phyloP scores from a whole-genome alignment of 805 yeast genomes.

The Metschnikowia orientalis region DNA sequence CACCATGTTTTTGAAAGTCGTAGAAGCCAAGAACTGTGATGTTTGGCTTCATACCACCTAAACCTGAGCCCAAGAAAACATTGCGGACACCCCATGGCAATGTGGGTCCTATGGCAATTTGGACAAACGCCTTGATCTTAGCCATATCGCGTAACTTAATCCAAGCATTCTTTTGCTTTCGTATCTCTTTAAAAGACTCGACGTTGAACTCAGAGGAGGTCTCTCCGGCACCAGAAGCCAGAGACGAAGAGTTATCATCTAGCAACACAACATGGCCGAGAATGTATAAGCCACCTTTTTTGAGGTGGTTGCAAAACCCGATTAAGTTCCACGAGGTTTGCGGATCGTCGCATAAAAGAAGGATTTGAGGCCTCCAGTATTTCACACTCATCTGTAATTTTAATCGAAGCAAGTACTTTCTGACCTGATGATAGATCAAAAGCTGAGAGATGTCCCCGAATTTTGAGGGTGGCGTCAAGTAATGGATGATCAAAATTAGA shows the following conservation, averaged over 20 bases:
- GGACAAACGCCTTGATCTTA: constrained; percentile 88
- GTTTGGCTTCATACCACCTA: constrained; percentile 98
- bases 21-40: constrained; percentile 89
- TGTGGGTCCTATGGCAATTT: constrained; percentile 80
- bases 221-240: constrained; percentile 1
- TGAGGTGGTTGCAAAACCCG: constrained; percentile 87
- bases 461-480: constrained; percentile 87
- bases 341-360: constrained; percentile 86
- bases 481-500: constrained; percentile 77
- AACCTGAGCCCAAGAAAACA: constrained; percentile 85
- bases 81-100: constrained; percentile 95
- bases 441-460: constrained; percentile 99
- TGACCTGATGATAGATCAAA: constrained; percentile 90
- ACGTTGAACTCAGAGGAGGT: constrained; percentile 27
- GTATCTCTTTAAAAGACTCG: constrained; percentile 59
- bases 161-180: constrained; percentile 79
- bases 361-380: constrained; percentile 96
- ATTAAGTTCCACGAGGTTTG: constrained; percentile 88
- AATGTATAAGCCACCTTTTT: constrained; percentile 91
- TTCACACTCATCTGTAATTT: constrained; percentile 87
- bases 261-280: constrained; percentile 86
- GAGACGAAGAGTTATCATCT: constrained; percentile 29
- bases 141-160: constrained; percentile 70
- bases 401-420: constrained; percentile 79
- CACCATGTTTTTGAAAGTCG: constrained; percentile 50